Evolutionary conservation across 805 yeast species (phyloP).

Genomic region (Candida schatavii): DNA sequence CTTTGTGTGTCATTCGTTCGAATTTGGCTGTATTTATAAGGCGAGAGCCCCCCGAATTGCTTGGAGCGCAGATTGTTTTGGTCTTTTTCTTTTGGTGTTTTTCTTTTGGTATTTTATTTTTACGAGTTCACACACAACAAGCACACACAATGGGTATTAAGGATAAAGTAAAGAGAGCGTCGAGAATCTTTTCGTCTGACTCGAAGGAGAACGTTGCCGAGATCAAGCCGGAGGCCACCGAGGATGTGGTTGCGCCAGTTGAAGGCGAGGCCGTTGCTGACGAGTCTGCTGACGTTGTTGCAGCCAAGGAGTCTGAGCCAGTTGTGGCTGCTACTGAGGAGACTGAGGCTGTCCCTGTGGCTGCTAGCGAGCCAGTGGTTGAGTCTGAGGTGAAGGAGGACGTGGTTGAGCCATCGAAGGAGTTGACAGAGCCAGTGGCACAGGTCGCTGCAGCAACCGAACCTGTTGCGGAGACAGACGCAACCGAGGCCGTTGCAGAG

Average conservation of each 20-base stretch:
- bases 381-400: constrained; percentile 8
- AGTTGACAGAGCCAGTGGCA: constrained; percentile 8
- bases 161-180: constrained; percentile 38
- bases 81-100: not conserved
- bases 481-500: constrained; percentile 6
- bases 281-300: constrained; percentile 7
- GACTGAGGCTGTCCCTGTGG: constrained; percentile 4
- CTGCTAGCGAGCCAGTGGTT: constrained; percentile 7
- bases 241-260: constrained; percentile 6
- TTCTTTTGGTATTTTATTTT: not conserved
- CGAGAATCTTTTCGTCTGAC: constrained; percentile 27
- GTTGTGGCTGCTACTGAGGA: constrained; percentile 6
- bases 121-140: not conserved
- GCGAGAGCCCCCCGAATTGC: not conserved
- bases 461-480: constrained; percentile 8
- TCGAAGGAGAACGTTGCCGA: constrained; percentile 9
- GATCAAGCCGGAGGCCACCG: constrained; percentile 7
- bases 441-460: constrained; percentile 7
- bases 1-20: not conserved
- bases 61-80: too few relatives aligned
- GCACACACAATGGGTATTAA: constrained; percentile 29
- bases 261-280: constrained; percentile 6
- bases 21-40: not conserved
- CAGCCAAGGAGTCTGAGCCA: constrained; percentile 5
- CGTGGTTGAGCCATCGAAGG: constrained; percentile 7